Conservation (phyloP, 805 yeast species). For the Pichia manshurica region DNA sequence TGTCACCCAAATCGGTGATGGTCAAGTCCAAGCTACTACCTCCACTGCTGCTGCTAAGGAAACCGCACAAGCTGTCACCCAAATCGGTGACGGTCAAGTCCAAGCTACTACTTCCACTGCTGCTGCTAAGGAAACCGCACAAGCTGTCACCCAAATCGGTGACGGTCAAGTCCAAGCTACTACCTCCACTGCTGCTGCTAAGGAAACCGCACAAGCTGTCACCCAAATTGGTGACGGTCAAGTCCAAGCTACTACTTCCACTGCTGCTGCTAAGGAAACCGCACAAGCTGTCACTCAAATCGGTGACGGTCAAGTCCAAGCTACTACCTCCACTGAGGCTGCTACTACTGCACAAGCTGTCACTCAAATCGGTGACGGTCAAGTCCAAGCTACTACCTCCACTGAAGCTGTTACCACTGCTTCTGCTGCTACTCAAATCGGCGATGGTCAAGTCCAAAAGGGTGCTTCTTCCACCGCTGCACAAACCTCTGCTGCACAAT, state of each 20-base stretch:
- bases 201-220: conserved; percentile 22
- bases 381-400: conserved; percentile 34
- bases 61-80: conserved; percentile 31
- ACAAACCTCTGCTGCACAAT: conserved; percentile 29
- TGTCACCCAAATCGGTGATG: conserved; percentile 18
- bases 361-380: conserved; percentile 26
- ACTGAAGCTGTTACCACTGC: conserved; percentile 19
- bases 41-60: conserved; percentile 33
- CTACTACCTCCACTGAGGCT: conserved; percentile 35
- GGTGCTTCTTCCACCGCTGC: conserved; percentile 35
- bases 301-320: conserved; percentile 41
- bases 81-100: conserved; percentile 39
- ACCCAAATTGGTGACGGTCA: conserved; percentile 44
- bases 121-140: conserved; percentile 16
- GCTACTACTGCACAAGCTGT: conserved; percentile 14
- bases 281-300: conserved; percentile 34
- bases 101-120: conserved; percentile 32
- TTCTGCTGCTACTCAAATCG: conserved; percentile 35
- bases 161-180: conserved; percentile 26
- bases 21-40: conserved; percentile 28
- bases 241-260: conserved; percentile 38
- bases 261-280: conserved; percentile 22
- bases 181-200: conserved; percentile 32
- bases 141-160: conserved; percentile 21
- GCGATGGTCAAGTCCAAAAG: too few species aligned